These are phyloP conservation scores for Ustilago trichophora DNA, from an alignment of 1,284 basidiomycete species.

Conservation along the genomic window DNA sequence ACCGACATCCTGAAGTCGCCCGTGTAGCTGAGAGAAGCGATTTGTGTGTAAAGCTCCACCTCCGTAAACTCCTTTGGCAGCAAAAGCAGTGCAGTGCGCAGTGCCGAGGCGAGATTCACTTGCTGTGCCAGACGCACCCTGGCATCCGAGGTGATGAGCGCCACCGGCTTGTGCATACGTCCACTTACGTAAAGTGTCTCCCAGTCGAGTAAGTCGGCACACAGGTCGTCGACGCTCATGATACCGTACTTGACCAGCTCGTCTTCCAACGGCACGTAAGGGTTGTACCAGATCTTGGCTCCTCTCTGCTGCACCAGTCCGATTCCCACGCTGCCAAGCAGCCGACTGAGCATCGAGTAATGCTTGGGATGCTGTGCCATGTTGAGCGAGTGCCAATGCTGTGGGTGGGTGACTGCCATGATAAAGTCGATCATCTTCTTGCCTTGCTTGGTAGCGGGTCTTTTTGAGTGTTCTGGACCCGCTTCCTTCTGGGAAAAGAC, in stretches of 20 bases:
- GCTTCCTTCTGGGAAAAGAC: constrained; percentile 87
- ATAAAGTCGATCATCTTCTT: constrained; percentile 87
- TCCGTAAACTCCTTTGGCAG: constrained; percentile 77
- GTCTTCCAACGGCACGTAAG: constrained; percentile 56
- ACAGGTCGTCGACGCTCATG: constrained; percentile 87
- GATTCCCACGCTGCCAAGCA: constrained; percentile 81
- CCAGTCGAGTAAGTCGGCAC: constrained; percentile 91
- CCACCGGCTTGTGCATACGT: constrained; percentile 89
- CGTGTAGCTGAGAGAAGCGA: constrained; percentile 85
- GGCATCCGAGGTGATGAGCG: constrained; percentile 72
- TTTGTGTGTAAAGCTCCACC: constrained; percentile 81
- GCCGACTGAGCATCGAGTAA: constrained; percentile 85
- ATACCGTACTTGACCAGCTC: constrained; percentile 98
- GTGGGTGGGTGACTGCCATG: constrained; percentile 88
- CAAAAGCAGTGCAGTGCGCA: constrained; percentile 77
- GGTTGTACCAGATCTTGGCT: constrained; percentile 82
- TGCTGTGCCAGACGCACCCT: constrained; percentile 89
- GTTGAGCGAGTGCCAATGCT: constrained; percentile 94
- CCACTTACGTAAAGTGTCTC: constrained; percentile 91
- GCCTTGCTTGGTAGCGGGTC: constrained; percentile 65
- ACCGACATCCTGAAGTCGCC: constrained; percentile 86
- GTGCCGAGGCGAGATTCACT: constrained; percentile 88
- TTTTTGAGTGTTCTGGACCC: constrained; percentile 53
- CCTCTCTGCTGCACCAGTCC: constrained; percentile 79
- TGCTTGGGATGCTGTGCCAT: constrained; percentile 87